A percentile compares a stretch with the other conserved stretches of the same genome.
Evolutionary conservation across 2,329 filamentous ascomycete species (phyloP).

Genomic region (Pleurostoma richardsiae): DNA sequence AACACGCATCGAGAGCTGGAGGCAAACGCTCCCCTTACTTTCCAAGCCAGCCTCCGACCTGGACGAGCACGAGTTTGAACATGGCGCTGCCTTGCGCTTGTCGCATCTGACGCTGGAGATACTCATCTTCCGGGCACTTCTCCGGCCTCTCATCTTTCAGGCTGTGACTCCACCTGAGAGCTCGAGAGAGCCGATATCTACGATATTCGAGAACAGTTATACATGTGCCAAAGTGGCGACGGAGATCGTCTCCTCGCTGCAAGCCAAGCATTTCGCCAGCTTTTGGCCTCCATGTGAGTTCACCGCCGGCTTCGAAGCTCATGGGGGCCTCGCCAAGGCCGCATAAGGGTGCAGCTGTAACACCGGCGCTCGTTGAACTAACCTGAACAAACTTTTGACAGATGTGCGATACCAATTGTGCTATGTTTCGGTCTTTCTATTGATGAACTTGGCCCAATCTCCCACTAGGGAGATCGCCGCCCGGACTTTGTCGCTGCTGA

Average conservation of each 20-base stretch:
- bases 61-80: slow-evolving; percentile 14
- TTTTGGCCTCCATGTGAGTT: slow-evolving; percentile 16
- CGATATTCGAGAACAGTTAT: slow-evolving; percentile 18
- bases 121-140: slow-evolving; percentile 18
- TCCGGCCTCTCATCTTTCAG: slow-evolving; percentile 12
- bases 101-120: slow-evolving; percentile 17
- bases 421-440: slow-evolving; percentile 16
- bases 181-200: slow-evolving; percentile 12
- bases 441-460: slow-evolving; percentile 16
- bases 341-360: background rate
- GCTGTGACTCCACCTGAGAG: slow-evolving; percentile 4
- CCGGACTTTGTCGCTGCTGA: slow-evolving; percentile 10
- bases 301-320: too few relatives aligned
- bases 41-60: slow-evolving; percentile 12
- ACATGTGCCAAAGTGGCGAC: slow-evolving; percentile 14
- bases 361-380: background rate
- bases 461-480: slow-evolving; percentile 12
- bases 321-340: too few relatives aligned
- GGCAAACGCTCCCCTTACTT: slow-evolving; percentile 16
- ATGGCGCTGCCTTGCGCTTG: slow-evolving; percentile 13
- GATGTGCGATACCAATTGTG: slow-evolving; percentile 17
- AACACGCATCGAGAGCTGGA: slow-evolving; percentile 16
- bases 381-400: background rate
- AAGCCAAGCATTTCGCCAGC: slow-evolving; percentile 15
- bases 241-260: slow-evolving; percentile 14